Base-by-base conservation (phyloP, 768 basidiomycete species). In the Xerocomellus amylosporus region DNA sequence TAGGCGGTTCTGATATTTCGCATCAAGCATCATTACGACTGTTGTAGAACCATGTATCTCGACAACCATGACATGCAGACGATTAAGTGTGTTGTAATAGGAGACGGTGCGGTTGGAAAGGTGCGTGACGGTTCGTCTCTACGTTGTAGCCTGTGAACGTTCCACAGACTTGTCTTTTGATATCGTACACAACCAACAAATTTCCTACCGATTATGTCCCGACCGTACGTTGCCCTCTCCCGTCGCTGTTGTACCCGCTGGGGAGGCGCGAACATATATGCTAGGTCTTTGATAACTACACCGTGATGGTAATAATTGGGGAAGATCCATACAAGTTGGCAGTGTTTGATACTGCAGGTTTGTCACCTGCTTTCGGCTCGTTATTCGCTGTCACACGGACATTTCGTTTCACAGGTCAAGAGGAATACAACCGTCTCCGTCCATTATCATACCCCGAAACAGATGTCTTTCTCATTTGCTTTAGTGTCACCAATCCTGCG, bases 271-370 rank as follows among this genome's bases (percentile, higher is more conserved):
- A 56, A 44, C 46, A 39, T 56, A 33, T 62, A 54, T 59, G 53
- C 56, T 74, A 92, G 90, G 88, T 93, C 55, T 94, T 94, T 73
- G 92, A 96, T 75, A 96, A 96, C 75, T 95, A 95, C 76, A 96
- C 97, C 58, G 97, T 98, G 58, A 98, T 96, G n/a, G 97, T 99
- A 55, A 98, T 99, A 97, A 98, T 99, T 75, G 96, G 96, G 49
- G 97, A 98, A 67, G 96, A 98, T 75, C 96, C 97, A 49, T 98
- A 98, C 74, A 98, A 97, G 60, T 77, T 99, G 69, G 97, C 96
- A 53, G 74, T 99, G 62, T 99, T 98, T 73, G 97, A 99, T 81
- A 99, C 97, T 56, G 97, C 97, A 63, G 94, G 94, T 94, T 60
- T 64, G 90, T 81, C 46, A 10, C 50, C 24, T 24, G 51, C 17